Base-by-base conservation (phyloP, 169 alveolate species). In the Cardiosporidium cionae region DNA sequence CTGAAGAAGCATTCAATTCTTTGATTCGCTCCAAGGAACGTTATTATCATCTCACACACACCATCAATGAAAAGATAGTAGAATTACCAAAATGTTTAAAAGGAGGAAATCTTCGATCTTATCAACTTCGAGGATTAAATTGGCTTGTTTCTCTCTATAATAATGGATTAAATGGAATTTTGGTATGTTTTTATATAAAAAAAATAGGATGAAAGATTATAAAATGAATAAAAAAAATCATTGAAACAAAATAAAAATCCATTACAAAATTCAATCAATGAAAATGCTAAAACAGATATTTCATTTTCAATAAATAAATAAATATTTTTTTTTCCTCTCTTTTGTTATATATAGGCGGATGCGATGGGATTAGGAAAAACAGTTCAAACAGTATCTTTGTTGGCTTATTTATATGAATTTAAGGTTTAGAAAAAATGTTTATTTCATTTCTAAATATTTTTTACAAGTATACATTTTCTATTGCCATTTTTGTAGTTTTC, bases 321-420 rank as follows among this genome's bases (percentile, higher is more conserved):
- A n/a, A n/a, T n/a, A n/a, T n/a, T n/a, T n/a, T n/a, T n/a, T n/a
- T n/a, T n/a, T n/a, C n/a, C n/a, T n/a, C n/a, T n/a, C n/a, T n/a
- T n/a, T n/a, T n/a, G n/a, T n/a, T n/a, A n/a, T n/a, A n/a, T n/a
- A n/a, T n/a, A 87, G 44, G 98, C 98, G 29, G 98, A 94, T 85
- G 95, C 93, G 68, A 93, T 94, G 97, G 98, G 98, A 31, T 86
- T 94, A 22, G 97, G 97, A 28, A 94, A 94, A 76, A 93, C 98
- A 2, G 94, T 94, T 23, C 91, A 94, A 81, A 94, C 98, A 3
- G 93, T 94, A 3, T 89, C 97, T 0, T 77, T 94, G 23, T 81
- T 94, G 53, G 92, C 95, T 44, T 93, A 92, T 67, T 75, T 94
- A 25, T 86, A 91, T 69, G 98, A 94, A 78, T 73, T 68, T 23